phyloP scores from a whole-genome alignment of 305 asterid species.

The Fraxinus velutina region DNA sequence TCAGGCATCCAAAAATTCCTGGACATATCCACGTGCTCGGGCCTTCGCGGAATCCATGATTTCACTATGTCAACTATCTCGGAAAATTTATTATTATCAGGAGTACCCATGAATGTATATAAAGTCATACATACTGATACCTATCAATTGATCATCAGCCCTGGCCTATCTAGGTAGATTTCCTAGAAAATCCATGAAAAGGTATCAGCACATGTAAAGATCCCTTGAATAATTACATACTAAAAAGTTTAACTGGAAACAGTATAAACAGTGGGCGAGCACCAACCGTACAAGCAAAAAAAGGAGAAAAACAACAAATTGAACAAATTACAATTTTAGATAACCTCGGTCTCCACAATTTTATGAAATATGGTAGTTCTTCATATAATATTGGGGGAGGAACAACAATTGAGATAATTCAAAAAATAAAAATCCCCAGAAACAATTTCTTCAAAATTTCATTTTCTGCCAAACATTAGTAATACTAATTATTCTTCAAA shows the following conservation, averaged over 20 bases:
- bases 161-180: constrained; percentile 35
- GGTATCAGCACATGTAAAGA: constrained; percentile 18
- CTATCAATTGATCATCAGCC: constrained; percentile 48
- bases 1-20: constrained; percentile 96
- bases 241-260: constrained; percentile 10
- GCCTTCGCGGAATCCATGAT: constrained; percentile 61
- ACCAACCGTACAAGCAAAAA: neutral
- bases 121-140: constrained; percentile 39
- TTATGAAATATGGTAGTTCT: neutral
- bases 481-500: neutral
- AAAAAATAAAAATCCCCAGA: constrained; percentile 4
- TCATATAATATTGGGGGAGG: neutral
- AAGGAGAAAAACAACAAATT: constrained; percentile 5
- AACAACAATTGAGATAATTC: neutral
- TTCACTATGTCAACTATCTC: constrained; percentile 63
- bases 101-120: constrained; percentile 57
- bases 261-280: neutral
- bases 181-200: constrained; percentile 31
- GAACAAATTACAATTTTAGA: constrained; percentile 19
- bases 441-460: constrained; percentile 18
- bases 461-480: neutral
- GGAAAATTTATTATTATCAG: constrained; percentile 45
- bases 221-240: constrained; percentile 7
- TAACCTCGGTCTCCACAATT: constrained; percentile 11
- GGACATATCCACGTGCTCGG: constrained; percentile 53